Evolutionary conservation across 2,329 filamentous ascomycete genomes (phyloP), one percentile per base, ranked within the genome.

Genomic region (Colletotrichum limetticola): DNA sequence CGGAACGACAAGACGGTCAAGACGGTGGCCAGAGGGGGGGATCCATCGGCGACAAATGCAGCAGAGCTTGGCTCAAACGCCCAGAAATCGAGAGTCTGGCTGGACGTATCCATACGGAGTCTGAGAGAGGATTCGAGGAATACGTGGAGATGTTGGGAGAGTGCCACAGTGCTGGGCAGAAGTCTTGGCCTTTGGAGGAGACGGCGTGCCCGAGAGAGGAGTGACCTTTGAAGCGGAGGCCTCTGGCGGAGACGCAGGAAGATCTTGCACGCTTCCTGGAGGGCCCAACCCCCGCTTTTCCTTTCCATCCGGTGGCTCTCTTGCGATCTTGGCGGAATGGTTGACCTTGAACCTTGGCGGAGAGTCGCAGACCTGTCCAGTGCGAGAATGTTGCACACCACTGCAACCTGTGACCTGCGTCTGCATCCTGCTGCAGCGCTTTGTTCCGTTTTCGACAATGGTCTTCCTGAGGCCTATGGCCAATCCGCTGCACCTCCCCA

Each of bases 161-260:
- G 19, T 35, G 22, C 56, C 55, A 24, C 52, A 24, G 12, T 35
- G 22, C 56, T 62, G 46, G 66, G 42, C 66, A 37, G 11, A 68
- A 46, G 58, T 56, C 56, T 67, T 42, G 66, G 32, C 59, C 4
- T 32, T 46, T 56, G 53, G 52, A 49, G 53, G 53, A 64, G 62
- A 70, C 60, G 66, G 70, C 64, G 60, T 61, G 71, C 35, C 66
- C 59, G 66, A 72, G 59, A 72, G 59, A 57, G 37, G 32, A 70
- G 66, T 61, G 70, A 64, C 66, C 49, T 49, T 52, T 53, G 55
- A 69, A 72, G 71, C 66, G 71, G 71, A 72, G 71, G 71, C 71
- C 71, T 72, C 70, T 72, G 66, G 70, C 70, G 70, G 70, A 70
- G 70, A 61, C 60, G 19, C 28, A 61, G 70, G 70, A 70, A 70